Evolutionary conservation across 2,329 filamentous ascomycete species (phyloP), one percentile per base, ranked within the genome.

Genomic region (Fusarium clavum): DNA sequence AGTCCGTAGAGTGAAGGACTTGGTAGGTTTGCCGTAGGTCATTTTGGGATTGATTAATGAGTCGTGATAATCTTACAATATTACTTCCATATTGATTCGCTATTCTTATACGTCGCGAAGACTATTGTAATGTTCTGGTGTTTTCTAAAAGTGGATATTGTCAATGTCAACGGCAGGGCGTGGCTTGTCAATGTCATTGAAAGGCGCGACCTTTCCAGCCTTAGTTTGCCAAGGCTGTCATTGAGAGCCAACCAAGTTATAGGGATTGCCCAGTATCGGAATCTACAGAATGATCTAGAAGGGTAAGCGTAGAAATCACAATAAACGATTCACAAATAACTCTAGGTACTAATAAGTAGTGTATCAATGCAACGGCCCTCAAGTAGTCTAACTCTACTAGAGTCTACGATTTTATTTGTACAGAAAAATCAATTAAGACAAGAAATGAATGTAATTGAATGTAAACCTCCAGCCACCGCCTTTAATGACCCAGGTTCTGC

Each of bases 401-500:
- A 7, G 24, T 25, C 24, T 25, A 25, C 24, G 8, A 8, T 25
- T 25, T 27, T 30, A 14, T 13, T 13, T 7, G 2, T 3, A 30
- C 14, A 30, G 12, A 30, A 30, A 14, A 14, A 8, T 32, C 13
- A 12, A 30, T 30, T 8, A 30, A 30, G 12, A 30, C 29, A 30
- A 30, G 13, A 14, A 30, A 30, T 7, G 29, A 30, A 30, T 30
- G 12, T 10, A 30, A 13, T 7, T 30, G 29, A 14, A 14, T 18
- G 14, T 3, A 10, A 34, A 34, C 9, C 16, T 5, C 32, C 16
- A 34, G 2, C 1, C 16, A 34, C 32, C 32, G 18, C 5, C 16
- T 10, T 18, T 5, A 6, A 6, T 34, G 2, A n/a, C 79, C 79
- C 29, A 81, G 69, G 51, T 76, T 77, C 55, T 82, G 79, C 34